Conservation (phyloP, 768 basidiomycete species). For the Brasilioporus rufonigricans region DNA sequence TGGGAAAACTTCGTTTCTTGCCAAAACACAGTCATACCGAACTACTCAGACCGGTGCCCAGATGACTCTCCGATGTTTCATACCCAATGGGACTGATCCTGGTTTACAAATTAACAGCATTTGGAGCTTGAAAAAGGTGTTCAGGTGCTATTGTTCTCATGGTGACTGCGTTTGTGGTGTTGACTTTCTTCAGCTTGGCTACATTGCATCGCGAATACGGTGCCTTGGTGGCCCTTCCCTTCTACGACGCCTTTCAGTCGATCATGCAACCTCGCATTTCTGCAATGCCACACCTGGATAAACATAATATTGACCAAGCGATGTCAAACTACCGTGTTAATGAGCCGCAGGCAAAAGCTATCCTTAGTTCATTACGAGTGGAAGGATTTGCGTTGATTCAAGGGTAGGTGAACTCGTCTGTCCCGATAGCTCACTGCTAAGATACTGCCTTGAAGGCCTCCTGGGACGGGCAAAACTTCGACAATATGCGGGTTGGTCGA, state of each 20-base stretch:
- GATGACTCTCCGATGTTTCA: constrained; percentile 57
- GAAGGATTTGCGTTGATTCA: constrained; percentile 90
- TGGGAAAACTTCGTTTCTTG: constrained; percentile 58
- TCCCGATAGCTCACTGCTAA: constrained; percentile 1
- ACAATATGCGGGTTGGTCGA: constrained; percentile 96
- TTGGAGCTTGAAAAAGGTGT: constrained; percentile 78
- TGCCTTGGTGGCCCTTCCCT: constrained; percentile 77
- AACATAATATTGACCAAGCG: constrained; percentile 53
- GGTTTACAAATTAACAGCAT: constrained; percentile 61
- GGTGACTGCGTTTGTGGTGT: neutral
- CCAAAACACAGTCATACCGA: constrained; percentile 60
- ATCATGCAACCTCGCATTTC: constrained; percentile 70
- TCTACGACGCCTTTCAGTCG: constrained; percentile 72
- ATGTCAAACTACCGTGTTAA: constrained; percentile 79
- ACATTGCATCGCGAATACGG: constrained; percentile 92
- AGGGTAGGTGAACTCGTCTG: constrained; percentile 57
- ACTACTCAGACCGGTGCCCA: constrained; percentile 46
- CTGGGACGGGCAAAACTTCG: constrained; percentile 97
- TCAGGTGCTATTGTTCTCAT: constrained; percentile 52
- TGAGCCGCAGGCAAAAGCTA: constrained; percentile 91
- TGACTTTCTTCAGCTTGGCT: constrained; percentile 57
- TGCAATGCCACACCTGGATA: constrained; percentile 41
- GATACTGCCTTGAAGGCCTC: constrained; percentile 57
- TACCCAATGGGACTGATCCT: constrained; percentile 44
- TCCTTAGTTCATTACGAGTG: constrained; percentile 66